Evolutionary conservation across 1,139 yeast species (phyloP), one percentile per base, ranked within the genome.

Genomic region (Geotrichum siamense): DNA sequence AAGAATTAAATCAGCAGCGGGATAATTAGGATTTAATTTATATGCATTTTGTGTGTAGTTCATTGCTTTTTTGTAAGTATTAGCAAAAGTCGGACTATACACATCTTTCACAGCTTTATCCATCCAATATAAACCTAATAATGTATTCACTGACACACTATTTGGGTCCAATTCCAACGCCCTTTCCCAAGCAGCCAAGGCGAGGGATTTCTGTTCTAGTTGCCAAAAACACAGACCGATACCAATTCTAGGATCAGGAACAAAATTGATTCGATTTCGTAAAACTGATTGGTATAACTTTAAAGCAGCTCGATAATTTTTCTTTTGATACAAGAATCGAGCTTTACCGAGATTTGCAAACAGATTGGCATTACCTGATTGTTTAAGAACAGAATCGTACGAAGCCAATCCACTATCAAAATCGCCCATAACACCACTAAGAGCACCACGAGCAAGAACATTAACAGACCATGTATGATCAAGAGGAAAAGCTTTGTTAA

Each of bases 141-240:
- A 69, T 15, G 86, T 66, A 43, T 75, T 75, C 3, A 87, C 87
- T 46, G 78, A 75, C n/a, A 70, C 59, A 53, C 79, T 78, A 15
- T 65, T 58, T 3, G 82, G 76, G 51, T 83, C 76, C 41, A 89
- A 64, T 58, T 82, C 84, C 36, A 80, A 65, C 1, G 86, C 72
- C 56, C 97, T 75, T 52, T 76, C 74, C 97, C 97, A 93, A 0
- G 97, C 80, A 38, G 69, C 69, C 8, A 74, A 59, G 0, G 98
- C 97, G 70, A 86, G 75, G 38, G 74, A 73, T 52, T 76, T 75
- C 59, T 86, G 95, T 45, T 81, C 82, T 49, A 91, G 68, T 50
- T 78, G 77, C 96, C 96, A 91, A 60, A 81, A 89, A 63, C 97
- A 89, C 55, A 91, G 69, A 33, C 98, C 99, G 52, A 91, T 79